Base-by-base conservation (phyloP, 352 stramenopile species). In the Pythium volutum region DNA sequence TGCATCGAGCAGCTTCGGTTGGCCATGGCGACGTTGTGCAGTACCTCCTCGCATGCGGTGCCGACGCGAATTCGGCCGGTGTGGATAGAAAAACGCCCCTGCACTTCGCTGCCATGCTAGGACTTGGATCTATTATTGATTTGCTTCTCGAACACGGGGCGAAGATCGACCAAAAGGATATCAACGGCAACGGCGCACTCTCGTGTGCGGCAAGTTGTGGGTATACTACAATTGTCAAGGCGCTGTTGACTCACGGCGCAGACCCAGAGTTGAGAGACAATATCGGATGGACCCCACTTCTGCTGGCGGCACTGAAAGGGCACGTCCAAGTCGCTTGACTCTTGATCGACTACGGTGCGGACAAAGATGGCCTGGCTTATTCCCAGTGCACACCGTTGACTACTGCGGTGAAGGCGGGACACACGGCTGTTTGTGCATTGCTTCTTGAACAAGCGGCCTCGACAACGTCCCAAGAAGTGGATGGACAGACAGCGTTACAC, bases 401-500 rank as follows among this genome's bases (percentile, higher is more conserved):
- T n/a, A n/a, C n/a, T n/a, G n/a, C n/a, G n/a, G n/a, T n/a, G n/a
- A n/a, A n/a, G n/a, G n/a, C n/a, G n/a, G 3, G 9, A 7, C 20
- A 11, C 23, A 59, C 25, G 52, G 50, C 29, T 33, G 29, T 33
- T 33, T 33, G 29, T 4, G 29, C 29, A 33, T 9, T 33, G 29
- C 29, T 33, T 9, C 29, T 33, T 33, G 29, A 33, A 33, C 4
- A 4, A 33, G 29, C 4, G 4, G 29, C 29, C 4, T 33, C 29
- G 29, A 33, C 36, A 3, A 11, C 36, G 16, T 2, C 11, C 46
- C 25, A 41, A 49, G 11, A 7, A 42, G 36, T 16, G 36, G 53
- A 60, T 34, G 53, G 53, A 4, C 42, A 43, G 4, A 60, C 53
- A 26, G 53, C 53, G 8, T 43, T 52, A 14, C 53, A 60, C 22